Percentiles rank a stretch among this genome's conserved stretches.
These are phyloP conservation scores for Colletotrichum eleusines DNA, from an alignment of 2,329 filamentous ascomycete genomes.

Conservation along the genomic window DNA sequence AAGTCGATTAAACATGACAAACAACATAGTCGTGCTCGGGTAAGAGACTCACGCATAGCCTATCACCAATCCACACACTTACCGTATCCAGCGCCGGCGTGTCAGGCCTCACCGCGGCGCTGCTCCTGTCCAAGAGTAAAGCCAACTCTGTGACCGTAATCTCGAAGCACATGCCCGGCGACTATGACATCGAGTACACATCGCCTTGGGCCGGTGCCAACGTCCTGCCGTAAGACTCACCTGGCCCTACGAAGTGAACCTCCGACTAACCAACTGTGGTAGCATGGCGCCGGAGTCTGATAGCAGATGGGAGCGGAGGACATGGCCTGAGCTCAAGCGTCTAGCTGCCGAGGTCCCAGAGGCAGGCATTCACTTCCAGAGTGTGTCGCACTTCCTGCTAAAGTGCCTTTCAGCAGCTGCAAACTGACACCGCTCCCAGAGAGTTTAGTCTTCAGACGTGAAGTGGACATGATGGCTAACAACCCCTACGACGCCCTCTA, in stretches of 20 bases:
- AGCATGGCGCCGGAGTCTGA: conserved; percentile 52
- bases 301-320: conserved; percentile 66
- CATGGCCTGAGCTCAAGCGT: conserved; percentile 68
- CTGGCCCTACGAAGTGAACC: not conserved
- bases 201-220: conserved; percentile 87
- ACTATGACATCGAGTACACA: conserved; percentile 86
- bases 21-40: conserved; percentile 60
- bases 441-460: conserved; percentile 60
- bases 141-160: conserved; percentile 56
- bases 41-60: conserved; percentile 42
- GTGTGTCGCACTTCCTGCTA: conserved; percentile 48
- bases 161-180: conserved; percentile 86
- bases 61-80: not conserved
- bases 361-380: conserved; percentile 79
- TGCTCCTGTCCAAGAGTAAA: conserved; percentile 60
- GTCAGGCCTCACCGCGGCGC: conserved; percentile 63
- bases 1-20: conserved; percentile 58
- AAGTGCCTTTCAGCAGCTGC: conserved; percentile 51
- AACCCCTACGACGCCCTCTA: conserved; percentile 77
- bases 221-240: conserved; percentile 69
- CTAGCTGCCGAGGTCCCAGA: conserved; percentile 73
- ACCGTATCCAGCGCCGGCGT: conserved; percentile 58
- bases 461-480: conserved; percentile 69
- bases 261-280: not conserved
- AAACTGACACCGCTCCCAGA: conserved; percentile 48